Evolutionary conservation across 2,329 filamentous ascomycete genomes (phyloP).

Genomic region (Cladosporium oxysporum): DNA sequence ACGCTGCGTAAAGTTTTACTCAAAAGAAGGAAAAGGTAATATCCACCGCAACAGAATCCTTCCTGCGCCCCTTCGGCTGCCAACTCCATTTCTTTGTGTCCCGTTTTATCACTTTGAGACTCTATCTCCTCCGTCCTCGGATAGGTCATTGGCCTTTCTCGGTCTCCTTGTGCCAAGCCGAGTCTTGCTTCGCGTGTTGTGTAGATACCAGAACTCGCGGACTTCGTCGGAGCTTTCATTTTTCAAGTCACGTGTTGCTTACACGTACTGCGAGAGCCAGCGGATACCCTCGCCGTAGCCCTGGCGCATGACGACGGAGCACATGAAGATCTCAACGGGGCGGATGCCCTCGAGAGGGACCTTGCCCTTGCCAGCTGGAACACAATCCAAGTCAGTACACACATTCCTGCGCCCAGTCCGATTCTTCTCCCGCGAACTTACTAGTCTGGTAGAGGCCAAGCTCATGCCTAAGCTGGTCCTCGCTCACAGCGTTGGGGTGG

Average conservation of each 20-base stretch:
- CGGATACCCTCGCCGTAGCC: constrained; percentile 86
- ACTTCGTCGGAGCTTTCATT: neutral
- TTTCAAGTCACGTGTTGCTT: constrained; percentile 38
- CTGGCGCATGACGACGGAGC: constrained; percentile 97
- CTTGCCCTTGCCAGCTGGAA: constrained; percentile 76
- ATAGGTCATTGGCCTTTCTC: neutral
- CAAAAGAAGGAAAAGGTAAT: constrained; percentile 9
- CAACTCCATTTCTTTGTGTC: neutral
- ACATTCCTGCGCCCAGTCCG: neutral
- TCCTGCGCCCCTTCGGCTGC: constrained; percentile 8
- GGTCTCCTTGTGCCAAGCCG: neutral
- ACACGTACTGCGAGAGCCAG: constrained; percentile 90
- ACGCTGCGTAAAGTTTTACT: constrained; percentile 18
- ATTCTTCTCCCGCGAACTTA: constrained; percentile 22
- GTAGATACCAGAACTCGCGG: neutral
- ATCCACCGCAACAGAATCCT: neutral
- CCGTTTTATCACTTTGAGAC: neutral
- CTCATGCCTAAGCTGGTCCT: constrained; percentile 91
- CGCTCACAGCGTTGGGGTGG: constrained; percentile 90
- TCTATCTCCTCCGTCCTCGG: neutral
- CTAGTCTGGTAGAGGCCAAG: constrained; percentile 95
- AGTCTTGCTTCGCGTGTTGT: neutral
- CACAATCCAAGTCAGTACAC: constrained; percentile 17
- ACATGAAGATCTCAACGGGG: constrained; percentile 98
- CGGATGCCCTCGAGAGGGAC: constrained; percentile 87